phyloP scores from a whole-genome alignment of 1,139 yeast genomes.

The Kurtzmaniella natalensis region DNA sequence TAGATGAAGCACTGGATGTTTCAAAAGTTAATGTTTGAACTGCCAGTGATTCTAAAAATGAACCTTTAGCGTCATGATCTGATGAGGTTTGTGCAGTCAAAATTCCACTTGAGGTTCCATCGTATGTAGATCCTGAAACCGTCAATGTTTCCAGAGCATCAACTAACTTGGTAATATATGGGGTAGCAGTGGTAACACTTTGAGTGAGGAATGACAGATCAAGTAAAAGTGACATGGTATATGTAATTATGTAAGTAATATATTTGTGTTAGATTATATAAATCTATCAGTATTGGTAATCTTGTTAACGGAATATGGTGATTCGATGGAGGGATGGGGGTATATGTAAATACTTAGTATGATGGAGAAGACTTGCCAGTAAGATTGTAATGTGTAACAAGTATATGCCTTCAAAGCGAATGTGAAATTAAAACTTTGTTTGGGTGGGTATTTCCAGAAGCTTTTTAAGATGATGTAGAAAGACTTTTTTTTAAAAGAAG shows the following conservation, averaged over 20 bases:
- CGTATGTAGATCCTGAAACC: background rate
- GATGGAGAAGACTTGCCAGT: background rate
- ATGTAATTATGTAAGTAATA: background rate
- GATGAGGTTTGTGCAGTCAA: background rate
- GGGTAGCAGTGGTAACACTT: constrained; percentile 3
- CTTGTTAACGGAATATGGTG: background rate
- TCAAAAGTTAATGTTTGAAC: constrained; percentile 5
- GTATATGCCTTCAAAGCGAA: too few relatives aligned
- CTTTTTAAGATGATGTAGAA: too few relatives aligned
- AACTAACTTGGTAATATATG: constrained; percentile 6
- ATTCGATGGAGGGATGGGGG: background rate
- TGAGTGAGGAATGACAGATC: constrained; percentile 2
- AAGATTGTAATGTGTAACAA: background rate
- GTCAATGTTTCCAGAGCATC: constrained; percentile 4
- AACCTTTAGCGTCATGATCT: constrained; percentile 2
- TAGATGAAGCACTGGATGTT: constrained; percentile 1
- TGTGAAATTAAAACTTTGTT: too few relatives aligned
- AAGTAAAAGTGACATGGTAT: constrained; percentile 1
- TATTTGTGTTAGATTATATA: background rate
- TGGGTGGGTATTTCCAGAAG: too few relatives aligned
- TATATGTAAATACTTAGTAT: background rate
- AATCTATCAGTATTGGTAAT: background rate
- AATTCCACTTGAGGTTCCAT: background rate
- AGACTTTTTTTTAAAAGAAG: too few relatives aligned
- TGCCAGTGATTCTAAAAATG: constrained; percentile 6